These are phyloP conservation scores for Tremellales sp. DNA, from an alignment of 1,284 basidiomycete species.

Conservation along the genomic window DNA sequence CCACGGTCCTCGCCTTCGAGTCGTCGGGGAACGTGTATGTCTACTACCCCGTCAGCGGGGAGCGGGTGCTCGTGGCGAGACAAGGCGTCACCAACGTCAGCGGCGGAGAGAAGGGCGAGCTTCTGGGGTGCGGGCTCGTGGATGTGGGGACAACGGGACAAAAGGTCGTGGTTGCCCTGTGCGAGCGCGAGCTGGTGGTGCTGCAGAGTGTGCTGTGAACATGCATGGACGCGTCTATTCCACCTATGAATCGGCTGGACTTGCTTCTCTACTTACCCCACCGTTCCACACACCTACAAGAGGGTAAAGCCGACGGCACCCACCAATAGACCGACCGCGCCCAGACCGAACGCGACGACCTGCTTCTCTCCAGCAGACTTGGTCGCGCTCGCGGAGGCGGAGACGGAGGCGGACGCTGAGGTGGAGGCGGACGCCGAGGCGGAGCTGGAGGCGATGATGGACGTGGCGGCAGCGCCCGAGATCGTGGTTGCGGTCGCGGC, in stretches of 20 bases:
- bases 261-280: no score
- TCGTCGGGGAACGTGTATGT: constrained; percentile 72
- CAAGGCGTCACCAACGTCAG: constrained; percentile 74
- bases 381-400: neutral
- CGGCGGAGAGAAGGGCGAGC: constrained; percentile 59
- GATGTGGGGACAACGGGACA: constrained; percentile 34
- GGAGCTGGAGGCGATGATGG: neutral
- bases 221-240: no score
- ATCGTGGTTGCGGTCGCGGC: constrained; percentile 11
- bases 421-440: constrained; percentile 2
- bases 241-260: no score
- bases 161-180: constrained; percentile 64
- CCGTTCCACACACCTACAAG: no score
- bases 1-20: constrained; percentile 71
- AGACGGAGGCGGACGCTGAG: neutral
- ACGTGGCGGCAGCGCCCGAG: neutral
- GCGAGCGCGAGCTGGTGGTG: constrained; percentile 70
- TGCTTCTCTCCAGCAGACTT: neutral
- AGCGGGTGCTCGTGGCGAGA: constrained; percentile 64
- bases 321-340: no score
- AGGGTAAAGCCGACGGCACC: no score
- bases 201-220: constrained; percentile 52
- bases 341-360: neutral
- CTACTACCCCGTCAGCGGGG: constrained; percentile 59
- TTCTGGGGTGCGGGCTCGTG: constrained; percentile 71